Evolutionary conservation across 2,329 filamentous ascomycete species (phyloP), one percentile per base, ranked within the genome.

Genomic region (Penicillium expansum): DNA sequence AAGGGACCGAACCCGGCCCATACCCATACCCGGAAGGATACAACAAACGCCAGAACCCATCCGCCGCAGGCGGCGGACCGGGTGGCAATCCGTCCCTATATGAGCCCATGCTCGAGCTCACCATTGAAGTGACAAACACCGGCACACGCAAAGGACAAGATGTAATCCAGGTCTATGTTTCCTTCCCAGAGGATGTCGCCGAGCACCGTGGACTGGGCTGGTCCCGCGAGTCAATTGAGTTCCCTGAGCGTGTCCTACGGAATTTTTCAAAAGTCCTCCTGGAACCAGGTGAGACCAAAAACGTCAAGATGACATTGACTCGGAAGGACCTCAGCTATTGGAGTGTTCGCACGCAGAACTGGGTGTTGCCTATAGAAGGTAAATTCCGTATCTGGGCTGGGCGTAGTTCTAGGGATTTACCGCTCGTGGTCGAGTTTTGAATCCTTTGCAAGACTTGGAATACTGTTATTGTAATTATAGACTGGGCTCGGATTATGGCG

Each of bases 301-400:
- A 74, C 0, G 81, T 91, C 0, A 77, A 79, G 20, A 79, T 91
- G 64, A 74, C 77, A 0, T 64, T 91, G 55, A 89, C 82, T 7
- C 81, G 89, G 55, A 83, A 87, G 65, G 89, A 91, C 68, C 55
- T 91, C 54, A 90, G 88, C 62, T 87, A 89, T 44, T 91, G 89
- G 89, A 87, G 89, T 68, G 81, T 84, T 0, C 72, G 76, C 6
- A 69, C 76, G 39, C 87, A 90, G 75, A 90, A 91, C 62, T 92
- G 89, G 89, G 80, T 85, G 1, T 78, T 86, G 72, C 80, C 83
- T 1, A 72, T 69, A 1, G 74, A 79, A 16, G 69, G 69, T 5
- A 57, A 63, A 45, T 74, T 74, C 56, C 62, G 62, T 29, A 69
- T 76, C 20, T 71, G 68, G 64, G 71, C 71, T 38, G 74, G 74